Base-by-base conservation (phyloP, 2,329 filamentous ascomycete species). In the Aspergillus quadrilineatus region DNA sequence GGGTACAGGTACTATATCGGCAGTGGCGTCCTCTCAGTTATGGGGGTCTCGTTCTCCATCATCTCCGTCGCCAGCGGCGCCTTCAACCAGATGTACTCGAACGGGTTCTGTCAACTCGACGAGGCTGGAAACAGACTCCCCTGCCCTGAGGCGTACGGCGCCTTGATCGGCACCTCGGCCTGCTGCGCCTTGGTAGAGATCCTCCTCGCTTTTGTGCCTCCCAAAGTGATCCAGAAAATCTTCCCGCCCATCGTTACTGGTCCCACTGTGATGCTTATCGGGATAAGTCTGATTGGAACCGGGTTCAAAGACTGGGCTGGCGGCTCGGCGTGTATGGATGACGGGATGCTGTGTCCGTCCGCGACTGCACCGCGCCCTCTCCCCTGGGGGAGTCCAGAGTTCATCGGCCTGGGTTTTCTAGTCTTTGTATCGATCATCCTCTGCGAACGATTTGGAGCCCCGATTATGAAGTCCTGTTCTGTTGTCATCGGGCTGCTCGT, bases 221-320 rank as follows among this genome's bases (percentile, higher is more conserved):
- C 85, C 0, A 78, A 77, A 45, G 71, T 81, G 6, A 74, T 88
- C 30, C 83, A 85, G 64, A 82, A 79, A 61, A 77, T 89, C 59
- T 89, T 89, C 68, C 86, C 86, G 2, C 86, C 86, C 5, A 75
- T 89, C 12, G 85, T 89, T 46, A 89, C 87, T 1, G 87, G 86
- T 3, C 85, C 85, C 1, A 85, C 86, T 0, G 83, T 89, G 43
- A 78, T 86, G 60, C 78, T 89, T 30, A 88, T 89, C 58, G 87
- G 87, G 15, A 81, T 88, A 30, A 82, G 81, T 30, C 76, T 89
- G n/a, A 82, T 89, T 58, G 68, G 79, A 45, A 82, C 80, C 48
- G 86, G 85, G 1, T 86, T 89, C 72, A 69, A 85, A 62, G 82
- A 87, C 64, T 89, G 86, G 87, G 86, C 83, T n/a, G 86, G 87